phyloP scores from a whole-genome alignment of 2,329 filamentous ascomycete species.

The Fusarium multiceps region DNA sequence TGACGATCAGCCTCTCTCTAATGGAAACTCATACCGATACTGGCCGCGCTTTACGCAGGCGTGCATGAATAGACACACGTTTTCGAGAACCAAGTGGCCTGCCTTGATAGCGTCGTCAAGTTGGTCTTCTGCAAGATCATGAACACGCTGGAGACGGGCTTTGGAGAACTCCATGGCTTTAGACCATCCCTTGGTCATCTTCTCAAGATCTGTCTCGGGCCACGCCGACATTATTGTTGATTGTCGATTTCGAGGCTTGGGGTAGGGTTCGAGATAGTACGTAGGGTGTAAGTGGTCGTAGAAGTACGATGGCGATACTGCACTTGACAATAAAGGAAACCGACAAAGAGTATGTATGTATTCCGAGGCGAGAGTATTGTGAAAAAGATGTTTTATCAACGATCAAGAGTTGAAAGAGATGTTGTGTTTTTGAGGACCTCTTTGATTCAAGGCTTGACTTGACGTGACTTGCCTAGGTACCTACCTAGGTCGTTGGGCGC shows the following conservation, averaged over 20 bases:
- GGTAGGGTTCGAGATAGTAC: background rate
- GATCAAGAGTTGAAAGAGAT: background rate
- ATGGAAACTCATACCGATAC: conserved; percentile 47
- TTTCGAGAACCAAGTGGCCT: conserved; percentile 53
- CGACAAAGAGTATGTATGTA: background rate
- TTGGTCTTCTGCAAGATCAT: conserved; percentile 49
- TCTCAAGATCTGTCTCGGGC: conserved; percentile 49
- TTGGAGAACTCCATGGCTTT: conserved; percentile 53
- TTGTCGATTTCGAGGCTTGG: background rate
- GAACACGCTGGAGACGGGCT: conserved; percentile 49
- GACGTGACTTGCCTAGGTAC: background rate
- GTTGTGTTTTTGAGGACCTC: conserved; percentile 10
- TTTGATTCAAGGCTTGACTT: conserved; percentile 11
- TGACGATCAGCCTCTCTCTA: background rate
- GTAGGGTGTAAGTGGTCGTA: conserved; percentile 7
- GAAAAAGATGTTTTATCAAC: background rate
- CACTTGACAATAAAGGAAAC: background rate
- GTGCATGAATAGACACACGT: conserved; percentile 55
- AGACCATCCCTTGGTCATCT: conserved; percentile 53
- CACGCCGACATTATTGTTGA: conserved; percentile 38
- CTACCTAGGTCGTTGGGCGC: background rate
- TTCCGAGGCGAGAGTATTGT: background rate
- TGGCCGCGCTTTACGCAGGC: conserved; percentile 53
- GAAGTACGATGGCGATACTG: background rate
- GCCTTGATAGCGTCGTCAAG: conserved; percentile 49